Percentiles rank a stretch among this genome's conserved stretches.
Evolutionary conservation across 1,139 yeast genomes (phyloP).

Genomic region (Suzukiozyma palmioleophila): DNA sequence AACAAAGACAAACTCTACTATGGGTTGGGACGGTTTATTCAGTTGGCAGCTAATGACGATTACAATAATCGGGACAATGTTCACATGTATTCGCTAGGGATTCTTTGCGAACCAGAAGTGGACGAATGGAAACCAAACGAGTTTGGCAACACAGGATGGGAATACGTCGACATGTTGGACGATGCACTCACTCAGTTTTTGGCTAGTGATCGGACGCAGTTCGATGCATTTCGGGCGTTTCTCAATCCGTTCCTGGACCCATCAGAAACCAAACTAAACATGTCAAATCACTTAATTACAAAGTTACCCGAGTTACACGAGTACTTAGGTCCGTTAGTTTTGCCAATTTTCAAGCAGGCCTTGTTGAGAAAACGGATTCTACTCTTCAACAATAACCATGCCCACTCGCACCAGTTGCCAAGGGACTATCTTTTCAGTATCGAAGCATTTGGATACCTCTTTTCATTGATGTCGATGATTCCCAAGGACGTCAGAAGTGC

Average conservation of each 20-base stretch:
- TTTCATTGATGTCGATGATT: conserved; percentile 34
- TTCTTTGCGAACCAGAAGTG: conserved; percentile 45
- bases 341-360: conserved; percentile 66
- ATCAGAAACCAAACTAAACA: conserved; percentile 9
- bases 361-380: conserved; percentile 59
- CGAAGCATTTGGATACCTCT: conserved; percentile 32
- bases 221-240: conserved; percentile 15
- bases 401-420: conserved; percentile 6
- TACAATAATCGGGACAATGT: conserved; percentile 45
- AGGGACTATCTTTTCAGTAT: conserved; percentile 13
- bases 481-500: conserved; percentile 26
- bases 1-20: conserved; percentile 25
- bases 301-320: conserved; percentile 45
- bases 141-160: conserved; percentile 52
- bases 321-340: conserved; percentile 67
- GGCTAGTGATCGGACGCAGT: conserved; percentile 15
- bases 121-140: conserved; percentile 50
- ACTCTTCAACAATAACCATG: conserved; percentile 41
- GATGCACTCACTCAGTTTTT: conserved; percentile 37
- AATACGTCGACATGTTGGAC: conserved; percentile 47
- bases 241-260: conserved; percentile 2
- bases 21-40: conserved; percentile 36
- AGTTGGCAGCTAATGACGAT: conserved; percentile 15
- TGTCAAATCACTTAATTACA: conserved; percentile 47
- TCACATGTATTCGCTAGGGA: conserved; percentile 62